Conservation (phyloP, 164 flowering plant species). For the Liriodendron chinense region DNA sequence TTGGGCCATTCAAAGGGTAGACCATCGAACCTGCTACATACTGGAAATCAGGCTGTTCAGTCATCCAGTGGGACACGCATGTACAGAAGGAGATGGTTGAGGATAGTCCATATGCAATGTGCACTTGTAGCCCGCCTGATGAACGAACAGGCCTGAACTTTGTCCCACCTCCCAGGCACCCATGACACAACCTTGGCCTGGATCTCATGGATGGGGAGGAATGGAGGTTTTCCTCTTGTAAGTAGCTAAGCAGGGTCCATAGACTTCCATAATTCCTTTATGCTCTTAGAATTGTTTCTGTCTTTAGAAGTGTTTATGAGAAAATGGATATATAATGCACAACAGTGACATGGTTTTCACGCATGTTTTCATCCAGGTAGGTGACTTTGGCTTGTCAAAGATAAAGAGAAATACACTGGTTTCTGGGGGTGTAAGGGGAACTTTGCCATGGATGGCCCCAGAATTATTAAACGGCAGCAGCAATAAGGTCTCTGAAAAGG, state of each 20-base stretch:
- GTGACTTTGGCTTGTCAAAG: slow-evolving; percentile 97
- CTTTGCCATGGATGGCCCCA: slow-evolving; percentile 99
- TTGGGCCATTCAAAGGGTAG: too few relatives aligned
- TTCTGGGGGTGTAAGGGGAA: slow-evolving; percentile 98
- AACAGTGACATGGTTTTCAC: background rate
- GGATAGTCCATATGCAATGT: too few relatives aligned
- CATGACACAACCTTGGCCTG: too few relatives aligned
- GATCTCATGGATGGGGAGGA: too few relatives aligned
- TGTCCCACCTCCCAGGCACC: too few relatives aligned
- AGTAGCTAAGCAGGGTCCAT: background rate
- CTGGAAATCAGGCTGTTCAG: too few relatives aligned
- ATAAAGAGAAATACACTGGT: slow-evolving; percentile 96
- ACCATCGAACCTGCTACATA: too few relatives aligned
- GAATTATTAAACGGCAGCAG: slow-evolving; percentile 95
- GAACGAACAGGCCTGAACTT: too few relatives aligned
- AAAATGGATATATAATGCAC: background rate
- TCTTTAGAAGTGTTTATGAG: background rate
- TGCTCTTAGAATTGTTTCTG: background rate
- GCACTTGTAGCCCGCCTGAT: too few relatives aligned
- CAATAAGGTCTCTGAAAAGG: slow-evolving; percentile 97
- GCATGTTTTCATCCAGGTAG: slow-evolving; percentile 55
- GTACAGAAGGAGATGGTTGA: too few relatives aligned
- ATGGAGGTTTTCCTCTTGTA: too few relatives aligned
- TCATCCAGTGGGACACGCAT: too few relatives aligned
- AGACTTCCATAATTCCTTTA: background rate